Base-by-base conservation (phyloP, 1,284 basidiomycete species). In the Xanthoconium separans region DNA sequence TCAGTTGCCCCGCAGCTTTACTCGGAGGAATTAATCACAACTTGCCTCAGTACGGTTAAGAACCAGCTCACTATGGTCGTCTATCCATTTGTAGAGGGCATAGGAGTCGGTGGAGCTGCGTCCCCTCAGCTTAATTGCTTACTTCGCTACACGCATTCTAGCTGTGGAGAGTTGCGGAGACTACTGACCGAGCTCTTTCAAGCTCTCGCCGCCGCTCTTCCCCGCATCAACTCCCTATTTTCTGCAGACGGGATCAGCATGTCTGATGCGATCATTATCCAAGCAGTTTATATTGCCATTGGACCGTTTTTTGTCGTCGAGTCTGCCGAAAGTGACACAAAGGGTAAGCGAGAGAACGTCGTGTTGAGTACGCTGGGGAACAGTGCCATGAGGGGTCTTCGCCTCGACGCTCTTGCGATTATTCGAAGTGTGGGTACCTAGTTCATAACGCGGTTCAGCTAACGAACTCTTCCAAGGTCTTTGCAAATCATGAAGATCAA, bases 231-330 rank as follows among this genome's bases (percentile, higher is more conserved):
- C 58, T 76, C 77, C 18, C 75, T 93, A 34, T 78, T 91, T 43
- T 82, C 80, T 49, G 78, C 84, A 7, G 87, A 85, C 56, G 77
- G 74, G 22, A 83, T 90, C 43, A 79, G 87, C 6, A 91, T 96
- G 84, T 89, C 90, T 2, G 95, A 97, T 57, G 73, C 83, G 0
- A 89, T 95, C 60, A 86, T 97, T 63, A 96, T 97, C 51, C 87
- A 91, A 61, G 86, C 88, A 0, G 91, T 97, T 4, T 98, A 95
- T 70, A 87, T 97, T 49, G 85, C 93, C 1, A 90, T 98, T 56
- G 90, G 89, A 1, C 95, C 96, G 0, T 94, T 98, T 71, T 98
- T 98, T 63, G 85, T 94, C 6, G 84, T 83, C 18, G 90, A 93
- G 39, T 75, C 76, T 12, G 70, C 72, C 30, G 81, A 84, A 50